Base-by-base conservation (phyloP, 2,329 filamentous ascomycete genomes). In the Colletotrichum tropicale region DNA sequence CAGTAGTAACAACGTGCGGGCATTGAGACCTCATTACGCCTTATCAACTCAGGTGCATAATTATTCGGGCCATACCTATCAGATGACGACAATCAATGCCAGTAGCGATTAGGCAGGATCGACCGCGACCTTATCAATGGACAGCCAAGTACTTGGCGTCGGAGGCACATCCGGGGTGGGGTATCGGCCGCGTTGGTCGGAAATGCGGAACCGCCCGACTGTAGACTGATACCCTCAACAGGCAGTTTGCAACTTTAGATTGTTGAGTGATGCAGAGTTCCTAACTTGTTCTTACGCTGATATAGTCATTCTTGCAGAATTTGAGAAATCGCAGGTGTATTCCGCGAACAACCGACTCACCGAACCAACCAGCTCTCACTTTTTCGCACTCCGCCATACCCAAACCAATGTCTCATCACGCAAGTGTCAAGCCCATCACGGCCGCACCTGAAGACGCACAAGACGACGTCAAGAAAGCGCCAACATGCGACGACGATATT, bases 151-250 rank as follows among this genome's bases (percentile, higher is more conserved):
- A 52, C 43, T 52, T 52, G 43, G 43, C 43, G 43, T 52, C 6
- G 43, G 43, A n/a, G n/a, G n/a, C 43, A 52, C 43, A 52, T 52
- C 43, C 43, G 43, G n/a, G 43, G 43, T 13, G 43, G 43, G n/a
- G n/a, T 0, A 52, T 21, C n/a, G 43, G 10, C n/a, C 43, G 10
- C 12, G 1, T 8, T 21, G 43, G 43, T 21, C 43, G n/a, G 43
- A 12, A 21, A 52, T 52, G 43, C 43, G 43, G n/a, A 52, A 24
- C 43, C 43, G 10, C 43, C 43, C 43, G n/a, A 52, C 6, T 8
- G 43, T 21, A 52, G 43, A 5, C n/a, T 12, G n/a, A 24, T 48
- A 21, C n/a, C 43, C 43, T 52, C 43, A 52, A 52, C 43, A 52
- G n/a, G 43, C 43, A 52, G 18, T 21, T 21, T 52, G n/a, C 43